phyloP scores from a whole-genome alignment of 176 grass and related monocot species.

The Miscanthus lutarioriparius region DNA sequence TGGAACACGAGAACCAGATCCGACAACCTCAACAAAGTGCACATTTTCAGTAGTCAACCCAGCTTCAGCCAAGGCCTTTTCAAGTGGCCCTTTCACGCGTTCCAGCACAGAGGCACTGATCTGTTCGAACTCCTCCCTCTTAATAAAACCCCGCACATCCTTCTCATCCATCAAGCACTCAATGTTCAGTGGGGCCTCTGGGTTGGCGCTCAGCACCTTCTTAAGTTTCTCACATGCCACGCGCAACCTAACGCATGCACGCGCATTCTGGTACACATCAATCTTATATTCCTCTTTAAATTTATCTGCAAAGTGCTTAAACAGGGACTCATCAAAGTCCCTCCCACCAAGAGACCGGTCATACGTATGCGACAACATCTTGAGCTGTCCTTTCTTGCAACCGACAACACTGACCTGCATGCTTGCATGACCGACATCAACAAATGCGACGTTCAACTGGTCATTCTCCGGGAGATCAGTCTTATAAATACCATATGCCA shows the following conservation, averaged over 20 bases:
- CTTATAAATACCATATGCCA: conserved; percentile 94
- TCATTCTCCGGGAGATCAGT: conserved; percentile 79
- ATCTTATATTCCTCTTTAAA: conserved; percentile 74
- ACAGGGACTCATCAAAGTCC: conserved; percentile 73
- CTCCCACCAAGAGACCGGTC: conserved; percentile 70
- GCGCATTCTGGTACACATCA: conserved; percentile 70
- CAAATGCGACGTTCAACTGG: conserved; percentile 72
- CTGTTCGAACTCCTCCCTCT: conserved; percentile 73
- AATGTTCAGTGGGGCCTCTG: conserved; percentile 63
- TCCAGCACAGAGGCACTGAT: conserved; percentile 55
- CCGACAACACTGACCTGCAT: conserved; percentile 82
- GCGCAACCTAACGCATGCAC: conserved; percentile 48
- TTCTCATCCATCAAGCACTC: conserved; percentile 73
- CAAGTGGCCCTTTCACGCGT: conserved; percentile 59
- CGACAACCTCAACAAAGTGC: conserved; percentile 65
- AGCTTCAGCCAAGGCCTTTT: conserved; percentile 60
- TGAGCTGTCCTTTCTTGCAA: conserved; percentile 62
- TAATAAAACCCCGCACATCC: conserved; percentile 70
- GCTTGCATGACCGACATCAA: conserved; percentile 82
- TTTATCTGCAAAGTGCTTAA: conserved; percentile 62
- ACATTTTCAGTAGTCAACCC: conserved; percentile 34
- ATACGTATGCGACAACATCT: conserved; percentile 65
- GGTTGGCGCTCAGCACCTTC: conserved; percentile 68
- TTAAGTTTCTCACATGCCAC: conserved; percentile 73
- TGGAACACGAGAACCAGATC: conserved; percentile 75